Base-by-base conservation (phyloP, 768 basidiomycete species). In the Lentinula raphanica region DNA sequence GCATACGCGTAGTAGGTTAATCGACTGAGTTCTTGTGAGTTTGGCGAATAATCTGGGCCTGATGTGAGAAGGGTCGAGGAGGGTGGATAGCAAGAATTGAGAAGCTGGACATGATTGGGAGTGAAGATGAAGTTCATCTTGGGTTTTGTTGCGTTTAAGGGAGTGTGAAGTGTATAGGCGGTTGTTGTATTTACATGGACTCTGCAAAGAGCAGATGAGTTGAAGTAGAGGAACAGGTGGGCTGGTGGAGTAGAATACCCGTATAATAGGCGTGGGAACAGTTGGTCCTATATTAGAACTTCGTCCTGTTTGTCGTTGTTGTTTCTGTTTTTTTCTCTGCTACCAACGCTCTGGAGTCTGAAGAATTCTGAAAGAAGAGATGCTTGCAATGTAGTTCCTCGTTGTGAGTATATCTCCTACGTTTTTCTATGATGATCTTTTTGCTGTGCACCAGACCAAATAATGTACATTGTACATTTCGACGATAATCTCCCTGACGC, bases 61-160 rank as follows among this genome's bases (percentile, higher is more conserved):
- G 90, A 79, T 17, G 88, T 84, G 54, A 86, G 74, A 32, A 95
- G 79, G 5, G 85, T 78, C 54, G 92, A 86, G 42, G 85, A 75
- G 7, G 90, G 83, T 15, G 94, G 94, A 68, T 95, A 96, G 70
- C 92, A 95, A 35, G 91, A 84, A 56, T 84, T 83, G 68, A 95
- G 82, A 60, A 94, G 85, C 64, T 85, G 83, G 65, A 92, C 82
- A 76, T 94, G 92, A 74, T 88, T 84, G 61, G 92, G 86, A 58
- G 87, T 87, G 74, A 93, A 91, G 65, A 84, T 71, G 60, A 86
- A 70, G 69, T 86, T 84, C 88, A 92, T 90, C 31, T 29, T 19
- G 28, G n/a, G 28, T 6, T 21, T 32, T 25, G 21, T 15, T 7
- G 11, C 13, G 15, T 6, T 17, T 23, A 48, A 48, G 46, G 7